Base-by-base conservation (phyloP, 805 yeast species). In the Debaryomyces prosopidis region DNA sequence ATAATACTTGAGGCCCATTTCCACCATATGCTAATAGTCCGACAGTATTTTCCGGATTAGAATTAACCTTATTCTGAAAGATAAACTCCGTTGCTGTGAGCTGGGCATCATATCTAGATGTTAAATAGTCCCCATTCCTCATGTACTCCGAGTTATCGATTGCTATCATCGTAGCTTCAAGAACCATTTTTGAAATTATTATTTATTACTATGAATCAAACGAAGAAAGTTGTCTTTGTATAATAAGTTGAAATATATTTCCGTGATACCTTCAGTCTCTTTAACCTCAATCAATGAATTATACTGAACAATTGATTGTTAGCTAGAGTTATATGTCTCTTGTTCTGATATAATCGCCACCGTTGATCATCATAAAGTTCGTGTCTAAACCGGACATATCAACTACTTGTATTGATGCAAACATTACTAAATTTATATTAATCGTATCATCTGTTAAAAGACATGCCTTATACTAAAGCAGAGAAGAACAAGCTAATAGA, bases 141-240 rank as follows among this genome's bases (percentile, higher is more conserved):
- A 91, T 87, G 67, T 78, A 92, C 71, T 94, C 99, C 42, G 97
- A 89, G 76, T 90, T 92, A 75, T 94, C 99, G 61, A 94, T 80
- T 60, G 90, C 89, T 51, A 94, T 80, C 87, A 94, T 91, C 12
- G 97, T 87, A 51, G 98, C 98, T 71, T 94, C 99, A 59, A 91
- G 79, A 52, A 86, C 97, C 97, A 90, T 90, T 44, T 60, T 76
- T 52, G 3, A 18, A 8, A 19, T 30, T 18, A 26, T 19, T 30
- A 31, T 40, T 15, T 16, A 34, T 18, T 12, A 15, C 7, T 34
- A 34, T 34, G 37, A 17, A 16, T 34, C 16, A 15, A 4, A n/a
- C n/a, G 19, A 18, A 14, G 8, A 34, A 34, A 16, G 15, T 12
- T 17, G 23, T 34, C 35, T 31, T 30, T 12, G 2, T 14, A 30